Evolutionary conservation across 371 early-diverging fungal species (phyloP), one percentile per base, ranked within the genome.

Genomic region (Chytridium lagenaria): DNA sequence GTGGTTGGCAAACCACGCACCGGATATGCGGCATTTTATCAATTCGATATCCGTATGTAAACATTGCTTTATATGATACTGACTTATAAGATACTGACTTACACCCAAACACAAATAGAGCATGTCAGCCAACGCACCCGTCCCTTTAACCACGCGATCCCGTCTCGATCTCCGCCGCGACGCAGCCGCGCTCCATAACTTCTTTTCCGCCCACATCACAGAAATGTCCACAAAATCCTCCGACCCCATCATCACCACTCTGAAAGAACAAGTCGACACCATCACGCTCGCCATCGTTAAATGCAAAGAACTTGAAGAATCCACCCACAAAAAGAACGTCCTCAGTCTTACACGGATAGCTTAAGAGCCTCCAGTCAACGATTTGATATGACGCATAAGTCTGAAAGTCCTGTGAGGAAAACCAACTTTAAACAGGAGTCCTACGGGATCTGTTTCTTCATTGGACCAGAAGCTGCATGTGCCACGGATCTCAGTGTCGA

Each of bases 11-110:
- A 44, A 71, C 0, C 70, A 81, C 23, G 67, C 74, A 0, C 67
- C 63, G 22, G 50, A 50, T 30, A 74, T 81, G 77, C 72, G 69
- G 61, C 31, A 23, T 1, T 76, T 80, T 59, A 77, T 80, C 31
- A 77, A 77, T 39, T 52, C 59, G 19, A 73, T 80, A 39, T 75
- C 80, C 23, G 76, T 76, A 66, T 28, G 33, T 63, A 63, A 63
- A 15, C 37, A 19, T 63, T 33, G 3, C 37, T 28, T 12, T 34
- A 52, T 52, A 5, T 23, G 5, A 22, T n/a, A 52, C 5, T n/a
- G 16, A 52, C 5, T 15, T 52, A 26, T 52, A 15, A 26, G 7
- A 44, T 44, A 19, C 19, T 44, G 44, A 44, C 44, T 44, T 12
- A 44, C 44, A 44, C 44, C 7, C 5, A 36, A 12, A 10, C 37